Percentiles rank a stretch among this genome's conserved stretches.
Conservation (phyloP, 1,139 yeast species). For the Pichia sp. region DNA sequence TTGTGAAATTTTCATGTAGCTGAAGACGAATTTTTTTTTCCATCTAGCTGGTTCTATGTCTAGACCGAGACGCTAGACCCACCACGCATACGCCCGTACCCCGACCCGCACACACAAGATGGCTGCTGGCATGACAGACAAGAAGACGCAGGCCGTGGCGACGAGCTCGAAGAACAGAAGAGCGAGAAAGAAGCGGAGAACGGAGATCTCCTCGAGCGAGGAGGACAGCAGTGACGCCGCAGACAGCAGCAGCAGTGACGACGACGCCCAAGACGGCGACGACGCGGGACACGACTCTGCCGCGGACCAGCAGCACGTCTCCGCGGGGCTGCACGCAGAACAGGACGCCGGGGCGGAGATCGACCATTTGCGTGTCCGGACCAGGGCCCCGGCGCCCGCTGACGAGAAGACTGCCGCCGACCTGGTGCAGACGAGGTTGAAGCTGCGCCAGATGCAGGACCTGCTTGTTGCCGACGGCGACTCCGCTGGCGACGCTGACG, state of each 20-base stretch:
- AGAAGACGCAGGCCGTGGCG: neutral
- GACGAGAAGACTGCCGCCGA: conserved; percentile 5
- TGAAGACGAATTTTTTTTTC: neutral
- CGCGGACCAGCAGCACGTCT: too few species aligned
- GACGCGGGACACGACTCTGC: too few species aligned
- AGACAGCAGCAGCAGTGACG: neutral
- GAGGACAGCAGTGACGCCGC: conserved; percentile 16
- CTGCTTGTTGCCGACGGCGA: neutral
- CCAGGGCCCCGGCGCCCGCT: neutral
- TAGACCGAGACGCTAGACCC: too few species aligned
- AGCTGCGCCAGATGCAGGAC: conserved; percentile 5
- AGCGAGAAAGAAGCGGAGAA: conserved; percentile 76
- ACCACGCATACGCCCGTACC: too few species aligned
- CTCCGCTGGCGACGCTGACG: neutral
- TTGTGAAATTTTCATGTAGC: neutral
- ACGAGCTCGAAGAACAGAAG: conserved; percentile 30
- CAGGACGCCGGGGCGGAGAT: conserved; percentile 17
- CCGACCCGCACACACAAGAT: neutral
- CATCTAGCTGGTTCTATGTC: too few species aligned
- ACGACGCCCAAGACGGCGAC: neutral
- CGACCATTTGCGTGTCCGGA: neutral
- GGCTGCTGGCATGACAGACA: neutral
- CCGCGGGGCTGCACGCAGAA: neutral
- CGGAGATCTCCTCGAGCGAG: conserved; percentile 43
- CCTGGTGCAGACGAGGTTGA: conserved; percentile 8